phyloP scores from a whole-genome alignment of 768 basidiomycete species.

The Epithele typhae region DNA sequence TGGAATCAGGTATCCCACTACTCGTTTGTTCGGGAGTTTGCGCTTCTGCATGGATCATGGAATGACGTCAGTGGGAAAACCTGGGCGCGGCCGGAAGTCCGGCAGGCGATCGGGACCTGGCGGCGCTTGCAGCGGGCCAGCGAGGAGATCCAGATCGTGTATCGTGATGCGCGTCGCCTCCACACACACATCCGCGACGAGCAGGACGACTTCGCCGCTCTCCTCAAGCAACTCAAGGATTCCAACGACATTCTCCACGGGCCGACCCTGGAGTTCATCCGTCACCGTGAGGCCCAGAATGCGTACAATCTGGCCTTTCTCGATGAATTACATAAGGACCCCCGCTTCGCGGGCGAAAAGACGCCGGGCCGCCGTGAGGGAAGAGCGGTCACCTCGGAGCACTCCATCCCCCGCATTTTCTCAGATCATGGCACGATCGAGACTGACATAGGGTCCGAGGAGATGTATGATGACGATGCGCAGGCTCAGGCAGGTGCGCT shows the following conservation, averaged over 20 bases:
- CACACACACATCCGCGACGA: slow-evolving; percentile 24
- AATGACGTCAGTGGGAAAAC: slow-evolving; percentile 18
- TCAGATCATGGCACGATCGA: too few relatives aligned
- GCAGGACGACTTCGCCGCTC: not conserved
- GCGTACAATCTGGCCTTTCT: slow-evolving; percentile 3
- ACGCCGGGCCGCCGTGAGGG: not conserved
- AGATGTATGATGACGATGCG: too few relatives aligned
- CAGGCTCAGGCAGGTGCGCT: too few relatives aligned
- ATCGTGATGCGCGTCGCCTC: slow-evolving; percentile 24
- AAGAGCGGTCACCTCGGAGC: too few relatives aligned
- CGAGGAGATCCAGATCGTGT: slow-evolving; percentile 23
- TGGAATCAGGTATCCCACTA: slow-evolving; percentile 24
- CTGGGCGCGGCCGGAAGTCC: slow-evolving; percentile 24
- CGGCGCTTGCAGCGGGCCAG: slow-evolving; percentile 14
- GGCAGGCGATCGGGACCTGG: slow-evolving; percentile 19
- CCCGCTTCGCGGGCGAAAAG: slow-evolving; percentile 4
- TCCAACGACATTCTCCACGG: not conserved
- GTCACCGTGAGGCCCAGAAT: slow-evolving; percentile 5
- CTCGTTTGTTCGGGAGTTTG: slow-evolving; percentile 26
- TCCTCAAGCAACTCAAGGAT: not conserved
- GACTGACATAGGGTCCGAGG: too few relatives aligned
- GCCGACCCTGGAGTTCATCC: slow-evolving; percentile 1
- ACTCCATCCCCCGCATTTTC: not conserved
- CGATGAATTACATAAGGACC: not conserved
- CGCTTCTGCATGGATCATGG: slow-evolving; percentile 21